Conservation (phyloP, 345 rosid genomes). For the Gossypium raimondii region DNA sequence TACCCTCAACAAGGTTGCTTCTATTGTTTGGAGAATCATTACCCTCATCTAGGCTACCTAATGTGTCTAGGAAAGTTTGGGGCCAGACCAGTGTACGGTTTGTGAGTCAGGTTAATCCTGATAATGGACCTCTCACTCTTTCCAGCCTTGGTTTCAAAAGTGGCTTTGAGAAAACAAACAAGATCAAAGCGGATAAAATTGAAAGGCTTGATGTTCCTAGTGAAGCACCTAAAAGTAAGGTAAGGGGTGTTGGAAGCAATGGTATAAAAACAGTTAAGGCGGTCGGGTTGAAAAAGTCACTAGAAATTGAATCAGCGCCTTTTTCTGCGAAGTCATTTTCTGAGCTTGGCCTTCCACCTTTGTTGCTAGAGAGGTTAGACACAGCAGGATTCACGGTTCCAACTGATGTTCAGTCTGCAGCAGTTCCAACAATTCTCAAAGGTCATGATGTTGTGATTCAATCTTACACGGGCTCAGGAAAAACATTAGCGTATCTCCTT, state of each 20-base stretch:
- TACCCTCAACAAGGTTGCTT: conserved; percentile 58
- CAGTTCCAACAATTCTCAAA: conserved; percentile 68
- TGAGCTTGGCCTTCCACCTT: conserved; percentile 79
- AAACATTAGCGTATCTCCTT: conserved; percentile 83
- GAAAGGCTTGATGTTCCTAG: conserved; percentile 24
- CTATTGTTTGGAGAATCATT: conserved; percentile 51
- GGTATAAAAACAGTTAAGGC: conserved; percentile 37
- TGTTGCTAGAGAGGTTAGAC: conserved; percentile 61
- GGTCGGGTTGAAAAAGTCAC: conserved; percentile 33
- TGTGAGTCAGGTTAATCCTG: conserved; percentile 34
- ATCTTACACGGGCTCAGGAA: conserved; percentile 93
- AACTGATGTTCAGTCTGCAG: conserved; percentile 83
- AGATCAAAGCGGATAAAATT: conserved; percentile 25
- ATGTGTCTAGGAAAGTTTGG: conserved; percentile 37
- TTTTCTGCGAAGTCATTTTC: conserved; percentile 77
- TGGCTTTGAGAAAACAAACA: conserved; percentile 26
- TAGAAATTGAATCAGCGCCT: conserved; percentile 47
- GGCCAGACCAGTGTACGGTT: conserved; percentile 35
- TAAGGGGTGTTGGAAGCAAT: conserved; percentile 30
- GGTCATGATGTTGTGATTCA: conserved; percentile 81
- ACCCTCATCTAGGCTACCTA: conserved; percentile 40
- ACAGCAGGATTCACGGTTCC: conserved; percentile 66
- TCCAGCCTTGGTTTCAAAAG: conserved; percentile 52
- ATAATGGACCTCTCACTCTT: conserved; percentile 53
- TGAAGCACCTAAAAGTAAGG: conserved; percentile 36